Conservation (phyloP, 805 yeast genomes). For the Yamadazyma olivae region DNA sequence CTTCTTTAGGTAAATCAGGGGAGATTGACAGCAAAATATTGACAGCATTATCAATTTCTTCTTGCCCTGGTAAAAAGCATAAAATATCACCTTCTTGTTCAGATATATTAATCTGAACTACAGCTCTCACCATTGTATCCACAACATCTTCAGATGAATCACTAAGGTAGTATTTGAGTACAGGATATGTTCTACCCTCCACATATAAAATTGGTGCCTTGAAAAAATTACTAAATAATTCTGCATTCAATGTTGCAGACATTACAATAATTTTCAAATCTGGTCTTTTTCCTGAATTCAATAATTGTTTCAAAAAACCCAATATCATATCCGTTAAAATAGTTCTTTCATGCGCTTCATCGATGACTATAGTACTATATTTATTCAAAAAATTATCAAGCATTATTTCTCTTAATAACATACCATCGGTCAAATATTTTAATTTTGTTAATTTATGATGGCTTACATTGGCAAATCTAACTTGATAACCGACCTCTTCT, state of each 20-base stretch:
- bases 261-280: slow-evolving; percentile 74
- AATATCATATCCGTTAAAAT: slow-evolving; percentile 86
- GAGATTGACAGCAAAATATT: slow-evolving; percentile 57
- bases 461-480: slow-evolving; percentile 78
- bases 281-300: slow-evolving; percentile 46
- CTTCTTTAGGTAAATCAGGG: slow-evolving; percentile 65
- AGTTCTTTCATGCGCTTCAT: slow-evolving; percentile 97
- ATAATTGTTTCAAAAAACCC: slow-evolving; percentile 78
- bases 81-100: slow-evolving; percentile 90
- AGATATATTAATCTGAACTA: slow-evolving; percentile 72
- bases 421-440: slow-evolving; percentile 94
- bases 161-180: slow-evolving; percentile 63
- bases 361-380: slow-evolving; percentile 78
- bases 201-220: slow-evolving; percentile 81
- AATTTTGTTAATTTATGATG: slow-evolving; percentile 54
- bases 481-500: slow-evolving; percentile 85
- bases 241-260: slow-evolving; percentile 93
- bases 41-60: slow-evolving; percentile 88
- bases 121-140: slow-evolving; percentile 69
- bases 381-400: slow-evolving; percentile 58
- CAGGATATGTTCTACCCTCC: slow-evolving; percentile 88
- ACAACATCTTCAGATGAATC: slow-evolving; percentile 77
- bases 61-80: slow-evolving; percentile 94
- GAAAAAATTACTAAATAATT: slow-evolving; percentile 78
- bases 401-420: slow-evolving; percentile 90